Evolutionary conservation across 345 rosid genomes (phyloP).

Genomic region (Euphorbia tirucalli): DNA sequence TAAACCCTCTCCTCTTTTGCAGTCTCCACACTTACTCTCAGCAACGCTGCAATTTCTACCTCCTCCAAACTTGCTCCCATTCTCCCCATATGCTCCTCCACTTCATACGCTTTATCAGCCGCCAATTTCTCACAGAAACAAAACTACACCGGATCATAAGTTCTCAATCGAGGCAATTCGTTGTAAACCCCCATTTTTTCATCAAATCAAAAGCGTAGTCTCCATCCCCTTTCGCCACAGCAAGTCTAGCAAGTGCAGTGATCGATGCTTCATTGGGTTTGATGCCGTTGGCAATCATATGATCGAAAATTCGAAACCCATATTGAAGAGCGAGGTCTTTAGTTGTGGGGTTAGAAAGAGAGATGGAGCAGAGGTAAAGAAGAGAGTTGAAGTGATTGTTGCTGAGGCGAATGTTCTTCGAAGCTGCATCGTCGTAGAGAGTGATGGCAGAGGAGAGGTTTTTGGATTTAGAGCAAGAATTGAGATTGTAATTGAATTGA

Average conservation of each 20-base stretch:
- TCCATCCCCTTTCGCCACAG: constrained; percentile 73
- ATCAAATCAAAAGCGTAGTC: constrained; percentile 66
- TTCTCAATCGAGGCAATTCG: constrained; percentile 62
- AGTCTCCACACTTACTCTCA: constrained; percentile 61
- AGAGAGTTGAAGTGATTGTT: constrained; percentile 64
- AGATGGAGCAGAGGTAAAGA: constrained; percentile 66
- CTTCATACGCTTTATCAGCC: constrained; percentile 69
- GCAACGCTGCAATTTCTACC: constrained; percentile 56
- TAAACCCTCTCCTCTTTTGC: constrained; percentile 60
- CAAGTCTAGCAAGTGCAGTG: constrained; percentile 62
- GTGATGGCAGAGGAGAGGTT: constrained; percentile 64
- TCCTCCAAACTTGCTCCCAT: constrained; percentile 62
- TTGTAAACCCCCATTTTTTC: constrained; percentile 45
- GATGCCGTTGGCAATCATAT: constrained; percentile 46
- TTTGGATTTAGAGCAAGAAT: constrained; percentile 57
- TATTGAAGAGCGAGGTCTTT: constrained; percentile 30
- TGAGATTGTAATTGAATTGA: constrained; percentile 52
- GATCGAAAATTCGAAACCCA: constrained; percentile 62
- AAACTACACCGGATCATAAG: constrained; percentile 71
- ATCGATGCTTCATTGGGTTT: constrained; percentile 67
- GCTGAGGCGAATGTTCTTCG: constrained; percentile 39
- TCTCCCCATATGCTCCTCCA: constrained; percentile 64
- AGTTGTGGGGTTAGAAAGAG: constrained; percentile 34
- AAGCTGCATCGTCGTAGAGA: constrained; percentile 53
- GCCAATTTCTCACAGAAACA: no score